Base-by-base conservation (phyloP, 495 filamentous ascomycete genomes). In the Hypoxylon perforatum region DNA sequence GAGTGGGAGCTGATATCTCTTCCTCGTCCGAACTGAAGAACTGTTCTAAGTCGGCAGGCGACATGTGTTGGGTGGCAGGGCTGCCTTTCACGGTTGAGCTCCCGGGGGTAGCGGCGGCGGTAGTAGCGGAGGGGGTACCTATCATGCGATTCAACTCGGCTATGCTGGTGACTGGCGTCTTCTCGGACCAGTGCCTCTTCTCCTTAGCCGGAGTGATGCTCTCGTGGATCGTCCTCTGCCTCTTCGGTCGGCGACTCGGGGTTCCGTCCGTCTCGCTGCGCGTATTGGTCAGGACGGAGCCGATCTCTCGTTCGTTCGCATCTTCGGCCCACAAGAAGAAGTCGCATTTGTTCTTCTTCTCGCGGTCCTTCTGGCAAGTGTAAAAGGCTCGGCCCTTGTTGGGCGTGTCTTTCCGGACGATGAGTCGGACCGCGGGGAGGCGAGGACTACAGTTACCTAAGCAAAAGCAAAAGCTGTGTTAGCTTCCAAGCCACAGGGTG, bases 291-390 rank as follows among this genome's bases (percentile, higher is more conserved):
- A 84, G 65, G 2, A 88, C 70, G 7, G 78, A 76, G 11, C 71
- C 67, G 65, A 81, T 79, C 68, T 91, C 88, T 14, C 87, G 82
- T 17, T 59, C 61, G 33, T 82, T 75, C 0, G 90, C 90, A n/a
- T 86, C 83, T 23, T 87, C 84, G 23, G 82, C 80, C 86, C 87
- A 93, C 2, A 92, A 76, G 72, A 92, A 94, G 80, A 93, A 93
- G 14, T 80, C 77, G 74, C 91, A 94, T 36, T 79, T 77, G 41
- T 80, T 72, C 15, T 70, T 58, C 19, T 67, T 67, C 0, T 76
- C 67, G 25, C 80, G 77, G 7, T 77, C 71, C 61, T 85, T 82
- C 57, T 85, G 85, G 72, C 91, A 93, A 6, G 81, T 86, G 69
- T 89, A 92, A 74, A 93, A 92, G 72, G 79, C 85, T 61, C 83